Evolutionary conservation across 495 filamentous ascomycete species (phyloP), one percentile per base, ranked within the genome.

Genomic region (Penicillium pancosmium): DNA sequence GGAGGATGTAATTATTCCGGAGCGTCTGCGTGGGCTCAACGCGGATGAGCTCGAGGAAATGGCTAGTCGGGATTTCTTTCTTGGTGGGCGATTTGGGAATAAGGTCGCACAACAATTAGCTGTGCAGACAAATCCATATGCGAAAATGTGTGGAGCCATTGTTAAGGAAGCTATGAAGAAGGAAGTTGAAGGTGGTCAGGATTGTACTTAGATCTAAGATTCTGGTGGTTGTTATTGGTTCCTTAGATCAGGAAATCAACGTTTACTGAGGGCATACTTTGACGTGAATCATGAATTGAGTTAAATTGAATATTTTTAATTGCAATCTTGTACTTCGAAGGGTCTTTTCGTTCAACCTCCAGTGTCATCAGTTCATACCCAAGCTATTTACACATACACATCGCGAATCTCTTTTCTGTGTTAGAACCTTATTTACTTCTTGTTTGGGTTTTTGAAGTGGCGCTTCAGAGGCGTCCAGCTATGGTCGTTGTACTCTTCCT

Each of bases 91-190:
- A 64, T 95, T 88, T 71, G 92, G 91, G 15, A 91, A 90, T 72
- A 85, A 87, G 60, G 81, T 92, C 56, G 91, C 87, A 12, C 87
- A 87, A 74, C 84, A 82, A 46, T 73, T 95, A 74, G 87, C 88
- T 2, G 91, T 94, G 47, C 81, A 82, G 72, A 90, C 86, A 43
- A 96, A 96, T 79, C 92, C 92, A 34, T 90, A 90, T 62, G 91
- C 91, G 25, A 95, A 92, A 79, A 80, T 95, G 67, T 96, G 92
- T 74, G 92, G 91, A 13, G 84, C 84, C 31, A 94, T 96, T 77
- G 91, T 96, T 11, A 86, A 85, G 71, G 88, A 93, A 77, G 91
- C 90, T 41, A 84, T 96, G 83, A 86, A 80, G 76, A 90, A 87
- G 76, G 92, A 96, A 74, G 67, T 76, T 52, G 70, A 65, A 61